A percentile compares a stretch with the other conserved stretches of the same genome.
Conservation (phyloP, 345 rosid species). For the Pistacia vera region DNA sequence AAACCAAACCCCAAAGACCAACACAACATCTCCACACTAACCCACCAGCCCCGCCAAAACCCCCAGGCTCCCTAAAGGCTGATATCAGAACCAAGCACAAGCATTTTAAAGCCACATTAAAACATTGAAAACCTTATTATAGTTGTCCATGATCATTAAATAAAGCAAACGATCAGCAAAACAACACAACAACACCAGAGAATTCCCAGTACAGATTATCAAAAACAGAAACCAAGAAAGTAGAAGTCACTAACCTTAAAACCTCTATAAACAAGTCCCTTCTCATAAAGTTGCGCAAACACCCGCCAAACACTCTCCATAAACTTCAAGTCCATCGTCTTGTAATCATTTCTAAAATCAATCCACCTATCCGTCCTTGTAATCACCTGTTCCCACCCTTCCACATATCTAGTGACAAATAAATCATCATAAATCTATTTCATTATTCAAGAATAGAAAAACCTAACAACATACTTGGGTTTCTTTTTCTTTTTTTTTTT, state of each 20-base stretch:
- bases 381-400: constrained; percentile 84
- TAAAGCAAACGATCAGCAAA: background rate
- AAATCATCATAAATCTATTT: too few species aligned
- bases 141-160: background rate
- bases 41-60: too few species aligned
- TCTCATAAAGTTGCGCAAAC: constrained; percentile 70
- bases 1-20: too few species aligned
- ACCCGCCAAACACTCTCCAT: constrained; percentile 46
- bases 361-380: constrained; percentile 92
- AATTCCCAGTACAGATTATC: background rate
- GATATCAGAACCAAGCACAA: background rate
- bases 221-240: background rate
- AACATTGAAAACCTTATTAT: background rate
- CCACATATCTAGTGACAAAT: constrained; percentile 48
- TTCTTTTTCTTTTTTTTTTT: too few species aligned
- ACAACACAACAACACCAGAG: background rate
- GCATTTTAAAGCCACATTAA: background rate
- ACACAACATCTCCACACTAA: too few species aligned
- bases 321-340: constrained; percentile 84
- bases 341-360: constrained; percentile 85
- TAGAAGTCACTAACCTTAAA: constrained; percentile 63
- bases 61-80: too few species aligned
- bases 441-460: too few species aligned
- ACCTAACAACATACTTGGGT: too few species aligned
- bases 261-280: constrained; percentile 83